phyloP scores from a whole-genome alignment of 2,329 filamentous ascomycete genomes.

The Pyrenophora seminiperda region DNA sequence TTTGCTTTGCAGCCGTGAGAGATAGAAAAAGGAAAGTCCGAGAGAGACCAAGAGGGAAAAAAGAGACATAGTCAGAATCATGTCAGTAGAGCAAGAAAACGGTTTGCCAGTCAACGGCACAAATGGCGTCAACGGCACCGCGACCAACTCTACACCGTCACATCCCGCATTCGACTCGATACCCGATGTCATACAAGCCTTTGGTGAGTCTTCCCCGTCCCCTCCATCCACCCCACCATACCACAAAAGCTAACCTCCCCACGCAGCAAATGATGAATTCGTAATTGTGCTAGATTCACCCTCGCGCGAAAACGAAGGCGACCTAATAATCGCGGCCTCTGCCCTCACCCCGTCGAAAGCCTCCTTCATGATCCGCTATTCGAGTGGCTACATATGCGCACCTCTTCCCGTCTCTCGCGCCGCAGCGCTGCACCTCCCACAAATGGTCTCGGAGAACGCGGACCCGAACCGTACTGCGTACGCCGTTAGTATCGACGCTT shows the following conservation, averaged over 20 bases:
- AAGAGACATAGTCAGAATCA: constrained; percentile 13
- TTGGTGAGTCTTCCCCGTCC: constrained; percentile 40
- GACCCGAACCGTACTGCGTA: constrained; percentile 93
- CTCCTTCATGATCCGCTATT: constrained; percentile 93
- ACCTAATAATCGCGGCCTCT: constrained; percentile 91
- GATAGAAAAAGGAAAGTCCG: background rate
- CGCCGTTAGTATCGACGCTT: constrained; percentile 84
- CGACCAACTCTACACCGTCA: constrained; percentile 35
- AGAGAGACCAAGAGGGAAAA: background rate
- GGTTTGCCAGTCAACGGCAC: constrained; percentile 22
- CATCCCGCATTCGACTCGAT: constrained; percentile 54
- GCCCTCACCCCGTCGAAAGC: constrained; percentile 86
- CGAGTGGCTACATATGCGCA: constrained; percentile 87
- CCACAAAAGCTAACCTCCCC: constrained; percentile 6
- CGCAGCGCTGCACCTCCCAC: constrained; percentile 74
- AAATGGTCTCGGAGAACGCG: constrained; percentile 79
- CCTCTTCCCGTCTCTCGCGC: constrained; percentile 75
- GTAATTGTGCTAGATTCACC: constrained; percentile 93
- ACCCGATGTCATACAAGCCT: constrained; percentile 53
- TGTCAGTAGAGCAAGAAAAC: constrained; percentile 29
- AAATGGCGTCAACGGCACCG: constrained; percentile 27
- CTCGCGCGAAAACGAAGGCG: constrained; percentile 95
- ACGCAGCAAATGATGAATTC: constrained; percentile 71
- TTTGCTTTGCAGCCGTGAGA: background rate
- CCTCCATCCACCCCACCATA: background rate